Percentiles rank a stretch among this genome's conserved stretches.
phyloP scores from a whole-genome alignment of 2,329 filamentous ascomycete species.

The Cordyceps farinosa region DNA sequence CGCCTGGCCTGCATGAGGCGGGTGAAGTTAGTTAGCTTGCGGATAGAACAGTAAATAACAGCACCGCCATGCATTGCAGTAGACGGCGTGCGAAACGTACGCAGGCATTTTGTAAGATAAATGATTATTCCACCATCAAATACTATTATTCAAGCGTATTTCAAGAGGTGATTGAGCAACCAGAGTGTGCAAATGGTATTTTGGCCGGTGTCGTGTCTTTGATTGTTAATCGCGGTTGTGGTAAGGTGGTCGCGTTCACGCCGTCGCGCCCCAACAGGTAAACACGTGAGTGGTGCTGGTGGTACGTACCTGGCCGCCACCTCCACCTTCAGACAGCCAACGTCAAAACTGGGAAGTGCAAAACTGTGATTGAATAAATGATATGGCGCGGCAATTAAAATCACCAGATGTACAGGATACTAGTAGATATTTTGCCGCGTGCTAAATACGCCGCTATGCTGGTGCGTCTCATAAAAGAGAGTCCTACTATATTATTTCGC shows the following conservation, averaged over 20 bases:
- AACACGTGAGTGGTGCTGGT: slow-evolving; percentile 12
- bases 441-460: not conserved
- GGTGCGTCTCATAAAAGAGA: slow-evolving; percentile 6
- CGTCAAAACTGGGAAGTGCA: no score
- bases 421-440: not conserved
- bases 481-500: not conserved
- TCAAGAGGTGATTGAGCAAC: not conserved
- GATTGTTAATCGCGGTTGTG: slow-evolving; percentile 9
- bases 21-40: slow-evolving; percentile 4
- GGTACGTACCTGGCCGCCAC: slow-evolving; percentile 13
- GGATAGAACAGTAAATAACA: slow-evolving; percentile 22
- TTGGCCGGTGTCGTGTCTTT: not conserved
- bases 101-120: slow-evolving; percentile 39
- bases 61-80: slow-evolving; percentile 13
- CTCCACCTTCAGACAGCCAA: not conserved
- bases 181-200: not conserved
- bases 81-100: slow-evolving; percentile 30
- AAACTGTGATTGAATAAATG: no score
- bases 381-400: no score
- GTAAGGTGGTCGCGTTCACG: slow-evolving; percentile 16
- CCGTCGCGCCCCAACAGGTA: slow-evolving; percentile 14
- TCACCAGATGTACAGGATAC: not conserved
- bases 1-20: slow-evolving; percentile 54
- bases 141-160: not conserved
- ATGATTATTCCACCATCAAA: slow-evolving; percentile 4